Percentiles rank a stretch among this genome's conserved stretches.
Evolutionary conservation across 2,329 filamentous ascomycete genomes (phyloP).

Genomic region (Neofusicoccum ribis): DNA sequence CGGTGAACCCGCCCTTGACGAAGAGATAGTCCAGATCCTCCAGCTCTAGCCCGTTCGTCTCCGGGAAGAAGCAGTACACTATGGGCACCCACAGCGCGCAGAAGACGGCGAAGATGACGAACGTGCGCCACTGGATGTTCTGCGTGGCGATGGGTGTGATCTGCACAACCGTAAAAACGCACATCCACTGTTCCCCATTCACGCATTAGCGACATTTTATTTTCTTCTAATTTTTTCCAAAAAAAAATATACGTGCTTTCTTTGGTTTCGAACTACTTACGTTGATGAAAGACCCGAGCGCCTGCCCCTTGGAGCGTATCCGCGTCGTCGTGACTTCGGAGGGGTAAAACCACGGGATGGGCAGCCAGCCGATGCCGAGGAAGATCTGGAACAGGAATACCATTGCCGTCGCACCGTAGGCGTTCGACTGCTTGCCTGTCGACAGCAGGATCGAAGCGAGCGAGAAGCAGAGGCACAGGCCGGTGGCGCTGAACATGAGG

Average conservation of each 20-base stretch:
- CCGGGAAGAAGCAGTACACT: constrained; percentile 64
- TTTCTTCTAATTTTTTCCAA: too few relatives aligned
- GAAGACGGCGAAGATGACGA: constrained; percentile 75
- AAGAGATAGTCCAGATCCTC: constrained; percentile 57
- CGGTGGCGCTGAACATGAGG: too few relatives aligned
- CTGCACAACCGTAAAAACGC: constrained; percentile 35
- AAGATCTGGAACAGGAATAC: too few relatives aligned
- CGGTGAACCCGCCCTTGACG: constrained; percentile 18
- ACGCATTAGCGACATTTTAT: too few relatives aligned
- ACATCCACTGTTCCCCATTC: constrained; percentile 14
- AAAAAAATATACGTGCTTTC: too few relatives aligned
- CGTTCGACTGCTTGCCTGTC: too few relatives aligned
- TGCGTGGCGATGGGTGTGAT: constrained; percentile 42
- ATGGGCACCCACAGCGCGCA: constrained; percentile 68
- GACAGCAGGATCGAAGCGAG: too few relatives aligned
- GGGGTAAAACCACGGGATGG: too few relatives aligned
- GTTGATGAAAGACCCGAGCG: constrained; percentile 36
- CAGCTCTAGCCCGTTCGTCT: constrained; percentile 72
- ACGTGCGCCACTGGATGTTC: constrained; percentile 61
- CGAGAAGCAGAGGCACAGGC: too few relatives aligned
- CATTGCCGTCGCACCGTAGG: too few relatives aligned
- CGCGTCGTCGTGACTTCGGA: constrained; percentile 28
- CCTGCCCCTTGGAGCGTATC: constrained; percentile 41
- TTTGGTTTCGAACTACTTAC: background rate
- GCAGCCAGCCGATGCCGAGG: too few relatives aligned